Evolutionary conservation across 306 rosid genomes (phyloP).

Genomic region (Castanea sativa): DNA sequence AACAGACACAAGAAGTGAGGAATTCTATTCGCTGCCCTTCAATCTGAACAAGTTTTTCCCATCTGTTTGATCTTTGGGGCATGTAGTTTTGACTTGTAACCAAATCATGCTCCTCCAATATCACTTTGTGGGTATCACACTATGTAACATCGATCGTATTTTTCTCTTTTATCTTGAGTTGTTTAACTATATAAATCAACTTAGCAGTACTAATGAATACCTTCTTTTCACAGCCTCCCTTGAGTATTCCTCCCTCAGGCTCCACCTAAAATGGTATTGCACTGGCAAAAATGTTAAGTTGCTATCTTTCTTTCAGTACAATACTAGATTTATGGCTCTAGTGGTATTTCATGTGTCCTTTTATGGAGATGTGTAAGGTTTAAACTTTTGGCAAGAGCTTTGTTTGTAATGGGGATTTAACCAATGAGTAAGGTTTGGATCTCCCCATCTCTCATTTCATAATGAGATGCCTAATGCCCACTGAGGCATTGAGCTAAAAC

Average conservation of each 20-base stretch:
- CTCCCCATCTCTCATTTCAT: no score
- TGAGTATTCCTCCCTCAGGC: background rate
- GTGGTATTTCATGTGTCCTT: no score
- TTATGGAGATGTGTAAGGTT: no score
- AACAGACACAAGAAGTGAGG: conserved; percentile 82
- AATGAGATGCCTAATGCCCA: no score
- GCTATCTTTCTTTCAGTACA: no score
- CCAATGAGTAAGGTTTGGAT: no score
- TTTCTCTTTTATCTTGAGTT: background rate
- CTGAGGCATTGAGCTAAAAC: no score
- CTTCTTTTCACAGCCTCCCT: background rate
- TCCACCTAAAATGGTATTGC: background rate
- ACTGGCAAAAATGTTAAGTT: background rate
- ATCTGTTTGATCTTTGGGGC: conserved; percentile 49
- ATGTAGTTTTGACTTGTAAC: background rate
- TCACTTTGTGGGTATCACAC: background rate
- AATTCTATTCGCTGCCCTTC: conserved; percentile 84
- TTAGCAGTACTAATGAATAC: background rate
- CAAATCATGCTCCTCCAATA: background rate
- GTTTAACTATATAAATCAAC: background rate
- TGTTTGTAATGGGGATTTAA: no score
- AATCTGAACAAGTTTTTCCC: conserved; percentile 96
- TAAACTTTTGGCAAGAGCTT: no score
- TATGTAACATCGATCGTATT: background rate
- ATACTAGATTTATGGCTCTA: no score